phyloP scores from a whole-genome alignment of 2,329 filamentous ascomycete genomes.

The Colletotrichum sidae region DNA sequence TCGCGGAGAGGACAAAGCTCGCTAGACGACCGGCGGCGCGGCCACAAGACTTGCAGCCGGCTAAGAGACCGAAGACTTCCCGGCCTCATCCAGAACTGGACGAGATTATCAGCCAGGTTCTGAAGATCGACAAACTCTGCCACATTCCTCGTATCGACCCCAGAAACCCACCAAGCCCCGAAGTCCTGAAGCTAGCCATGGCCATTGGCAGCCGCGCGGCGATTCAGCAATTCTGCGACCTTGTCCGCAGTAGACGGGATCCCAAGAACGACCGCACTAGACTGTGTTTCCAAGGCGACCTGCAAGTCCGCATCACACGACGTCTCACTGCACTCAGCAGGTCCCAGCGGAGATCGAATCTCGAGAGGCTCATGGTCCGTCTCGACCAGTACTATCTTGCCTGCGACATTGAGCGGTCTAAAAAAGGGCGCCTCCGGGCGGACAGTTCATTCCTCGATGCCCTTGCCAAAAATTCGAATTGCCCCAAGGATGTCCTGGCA shows the following conservation, averaged over 20 bases:
- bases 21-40: not conserved
- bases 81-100: not conserved
- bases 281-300: not conserved
- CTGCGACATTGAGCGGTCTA: not conserved
- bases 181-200: not conserved
- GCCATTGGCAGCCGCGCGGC: not conserved
- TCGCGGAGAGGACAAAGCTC: constrained; percentile 4
- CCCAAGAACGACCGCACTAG: not conserved
- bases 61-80: constrained; percentile 1
- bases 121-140: constrained; percentile 1
- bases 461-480: not conserved
- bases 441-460: not conserved
- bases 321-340: not conserved
- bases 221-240: not conserved
- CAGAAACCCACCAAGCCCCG: not conserved
- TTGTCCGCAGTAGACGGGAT: not conserved
- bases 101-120: not conserved
- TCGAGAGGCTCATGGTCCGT: not conserved
- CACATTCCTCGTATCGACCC: not conserved
- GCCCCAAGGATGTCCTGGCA: not conserved
- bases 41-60: not conserved
- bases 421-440: not conserved
- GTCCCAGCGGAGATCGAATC: not conserved
- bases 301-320: not conserved
- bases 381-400: not conserved